A percentile compares a stretch with the other conserved stretches of the same genome.
Evolutionary conservation across 2,329 filamentous ascomycete genomes (phyloP).

Genomic region (Nectriaceae sp.): DNA sequence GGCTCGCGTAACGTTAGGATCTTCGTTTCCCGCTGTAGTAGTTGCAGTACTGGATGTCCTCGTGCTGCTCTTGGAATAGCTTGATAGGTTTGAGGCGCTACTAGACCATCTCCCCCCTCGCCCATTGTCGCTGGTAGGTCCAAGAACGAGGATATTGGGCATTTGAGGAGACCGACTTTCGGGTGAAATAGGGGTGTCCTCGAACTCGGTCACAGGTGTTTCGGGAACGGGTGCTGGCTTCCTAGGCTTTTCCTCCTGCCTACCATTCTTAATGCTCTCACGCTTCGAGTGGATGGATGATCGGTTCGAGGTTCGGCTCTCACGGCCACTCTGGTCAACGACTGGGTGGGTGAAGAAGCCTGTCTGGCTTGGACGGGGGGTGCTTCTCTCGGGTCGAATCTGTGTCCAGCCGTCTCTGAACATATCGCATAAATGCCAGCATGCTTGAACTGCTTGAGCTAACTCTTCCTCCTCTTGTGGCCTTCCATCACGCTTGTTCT

Average conservation of each 20-base stretch:
- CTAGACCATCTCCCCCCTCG: conserved; percentile 78
- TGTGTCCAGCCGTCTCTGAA: conserved; percentile 93
- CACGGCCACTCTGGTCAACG: conserved; percentile 49
- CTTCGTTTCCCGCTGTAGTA: conserved; percentile 68
- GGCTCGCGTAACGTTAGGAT: conserved; percentile 74
- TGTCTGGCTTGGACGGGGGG: conserved; percentile 78
- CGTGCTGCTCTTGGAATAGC: conserved; percentile 72
- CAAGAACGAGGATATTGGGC: conserved; percentile 86
- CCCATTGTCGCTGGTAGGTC: conserved; percentile 62
- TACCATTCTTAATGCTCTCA: conserved; percentile 51
- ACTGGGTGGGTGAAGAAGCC: conserved; percentile 63
- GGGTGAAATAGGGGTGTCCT: conserved; percentile 82
- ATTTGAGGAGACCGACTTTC: conserved; percentile 74
- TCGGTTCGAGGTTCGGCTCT: conserved; percentile 53
- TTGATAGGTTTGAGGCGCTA: conserved; percentile 75
- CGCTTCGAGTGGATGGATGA: conserved; percentile 53
- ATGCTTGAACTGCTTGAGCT: conserved; percentile 85
- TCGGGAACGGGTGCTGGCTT: conserved; percentile 66
- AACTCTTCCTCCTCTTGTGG: conserved; percentile 80
- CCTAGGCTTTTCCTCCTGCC: conserved; percentile 49
- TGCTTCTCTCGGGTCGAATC: conserved; percentile 81
- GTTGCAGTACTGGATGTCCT: conserved; percentile 72
- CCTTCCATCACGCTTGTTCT: conserved; percentile 75
- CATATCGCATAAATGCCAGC: conserved; percentile 92
- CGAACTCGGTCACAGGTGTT: conserved; percentile 93